Conservation (phyloP, 306 rosid genomes). For the Morella rubra region DNA sequence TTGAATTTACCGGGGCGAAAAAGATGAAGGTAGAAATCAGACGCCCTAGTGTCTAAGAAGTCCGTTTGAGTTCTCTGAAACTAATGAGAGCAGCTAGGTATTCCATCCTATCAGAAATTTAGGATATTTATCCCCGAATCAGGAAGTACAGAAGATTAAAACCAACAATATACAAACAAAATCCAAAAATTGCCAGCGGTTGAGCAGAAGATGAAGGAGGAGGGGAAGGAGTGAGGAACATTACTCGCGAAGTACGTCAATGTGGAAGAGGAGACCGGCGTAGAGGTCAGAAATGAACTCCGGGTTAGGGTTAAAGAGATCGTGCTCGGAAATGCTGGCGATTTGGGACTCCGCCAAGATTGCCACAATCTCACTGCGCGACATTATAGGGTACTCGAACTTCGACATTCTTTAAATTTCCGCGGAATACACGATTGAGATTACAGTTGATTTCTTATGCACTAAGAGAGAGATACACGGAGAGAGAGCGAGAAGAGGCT, state of each 20-base stretch:
- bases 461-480: too few relatives aligned
- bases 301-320: constrained; percentile 48
- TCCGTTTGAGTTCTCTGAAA: not conserved
- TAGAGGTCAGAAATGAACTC: constrained; percentile 58
- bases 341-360: constrained; percentile 47
- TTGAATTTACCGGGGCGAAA: too few relatives aligned
- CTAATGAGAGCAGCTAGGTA: not conserved
- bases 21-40: not conserved
- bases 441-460: too few relatives aligned
- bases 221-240: not conserved
- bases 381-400: constrained; percentile 60
- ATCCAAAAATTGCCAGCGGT: not conserved
- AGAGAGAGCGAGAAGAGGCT: too few relatives aligned
- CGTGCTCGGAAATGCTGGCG: constrained; percentile 53
- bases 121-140: not conserved
- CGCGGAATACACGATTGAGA: too few relatives aligned
- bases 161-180: too few relatives aligned
- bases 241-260: constrained; percentile 54
- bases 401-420: constrained; percentile 43
- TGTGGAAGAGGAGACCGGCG: constrained; percentile 49
- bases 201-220: not conserved
- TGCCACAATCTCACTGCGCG: constrained; percentile 45
- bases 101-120: not conserved
- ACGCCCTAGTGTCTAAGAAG: not conserved
- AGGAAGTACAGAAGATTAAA: not conserved